Evolutionary conservation across 192 early-diverging fungal species (phyloP).

Genomic region (Jimgerdemannia lactiflua): DNA sequence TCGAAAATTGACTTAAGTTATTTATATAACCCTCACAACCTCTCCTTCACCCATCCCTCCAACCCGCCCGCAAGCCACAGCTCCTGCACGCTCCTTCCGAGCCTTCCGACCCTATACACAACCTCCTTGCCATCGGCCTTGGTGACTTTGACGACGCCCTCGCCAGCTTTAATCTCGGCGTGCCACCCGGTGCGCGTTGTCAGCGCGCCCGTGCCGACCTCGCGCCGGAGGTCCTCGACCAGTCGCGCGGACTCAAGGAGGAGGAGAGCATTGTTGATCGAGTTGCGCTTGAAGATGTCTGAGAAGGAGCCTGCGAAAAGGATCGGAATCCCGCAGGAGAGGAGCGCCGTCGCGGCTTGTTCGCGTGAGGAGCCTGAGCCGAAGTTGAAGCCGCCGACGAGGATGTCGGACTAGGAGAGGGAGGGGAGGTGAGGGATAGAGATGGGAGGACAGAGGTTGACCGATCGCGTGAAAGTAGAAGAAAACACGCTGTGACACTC

Average conservation of each 20-base stretch:
- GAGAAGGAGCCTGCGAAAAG: conserved; percentile 91
- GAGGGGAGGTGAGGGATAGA: background rate
- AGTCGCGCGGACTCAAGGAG: conserved; percentile 86
- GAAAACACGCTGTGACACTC: background rate
- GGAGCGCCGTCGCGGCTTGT: conserved; percentile 94
- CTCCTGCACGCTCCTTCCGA: conserved; percentile 98
- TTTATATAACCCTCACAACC: conserved; percentile 37
- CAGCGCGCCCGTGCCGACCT: conserved; percentile 39
- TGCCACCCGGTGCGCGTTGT: conserved; percentile 79
- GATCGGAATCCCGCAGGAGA: conserved; percentile 80
- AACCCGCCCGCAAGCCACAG: conserved; percentile 91
- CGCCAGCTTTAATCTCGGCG: conserved; percentile 66
- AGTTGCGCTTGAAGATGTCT: conserved; percentile 99
- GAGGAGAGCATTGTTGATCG: conserved; percentile 96
- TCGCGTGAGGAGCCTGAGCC: conserved; percentile 97
- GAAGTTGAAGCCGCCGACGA: conserved; percentile 95
- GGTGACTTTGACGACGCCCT: conserved; percentile 55
- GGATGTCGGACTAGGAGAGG: conserved; percentile 63
- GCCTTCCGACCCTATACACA: conserved; percentile 43
- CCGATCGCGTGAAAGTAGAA: background rate
- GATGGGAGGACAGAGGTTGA: conserved; percentile 2
- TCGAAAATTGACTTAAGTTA: no score
- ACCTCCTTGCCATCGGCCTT: conserved; percentile 29
- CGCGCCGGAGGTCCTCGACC: conserved; percentile 66
- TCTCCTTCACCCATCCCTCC: conserved; percentile 91